Conservation (phyloP, 1,284 basidiomycete genomes). For the Lentinula novae-zelandiae region DNA sequence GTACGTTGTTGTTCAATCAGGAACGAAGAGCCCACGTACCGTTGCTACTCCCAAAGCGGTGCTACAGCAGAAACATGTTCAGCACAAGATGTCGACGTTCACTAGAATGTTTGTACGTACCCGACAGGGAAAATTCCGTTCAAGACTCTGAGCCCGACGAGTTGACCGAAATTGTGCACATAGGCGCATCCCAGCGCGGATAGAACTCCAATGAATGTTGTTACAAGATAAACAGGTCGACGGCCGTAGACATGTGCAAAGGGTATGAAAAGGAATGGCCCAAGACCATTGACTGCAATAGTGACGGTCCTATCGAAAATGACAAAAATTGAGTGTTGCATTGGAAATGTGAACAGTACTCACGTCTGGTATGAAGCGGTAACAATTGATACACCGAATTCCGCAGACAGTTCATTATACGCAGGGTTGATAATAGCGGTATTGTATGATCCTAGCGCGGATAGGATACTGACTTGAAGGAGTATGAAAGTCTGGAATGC, state of each 20-base stretch:
- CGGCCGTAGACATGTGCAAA: constrained; percentile 10
- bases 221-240: constrained; percentile 5
- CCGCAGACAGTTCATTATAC: constrained; percentile 23
- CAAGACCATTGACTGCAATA: constrained; percentile 1
- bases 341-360: not conserved
- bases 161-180: constrained; percentile 6
- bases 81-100: no score
- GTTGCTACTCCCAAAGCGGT: constrained; percentile 33
- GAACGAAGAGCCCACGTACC: constrained; percentile 13
- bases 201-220: constrained; percentile 4
- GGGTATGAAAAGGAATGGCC: constrained; percentile 9
- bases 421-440: constrained; percentile 29
- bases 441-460: constrained; percentile 24
- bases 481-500: constrained; percentile 11
- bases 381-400: constrained; percentile 5
- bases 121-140: constrained; percentile 23
- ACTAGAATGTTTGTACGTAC: not conserved
- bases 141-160: not conserved
- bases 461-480: constrained; percentile 15
- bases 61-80: constrained; percentile 12
- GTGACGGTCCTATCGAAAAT: not conserved
- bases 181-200: constrained; percentile 9
- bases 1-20: not conserved
- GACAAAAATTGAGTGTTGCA: not conserved
- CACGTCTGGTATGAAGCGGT: constrained; percentile 10